Evolutionary conservation across 177 flowering plant genomes (phyloP), one percentile per base, ranked within the genome.

Genomic region (Tripterygium wilfordii): DNA sequence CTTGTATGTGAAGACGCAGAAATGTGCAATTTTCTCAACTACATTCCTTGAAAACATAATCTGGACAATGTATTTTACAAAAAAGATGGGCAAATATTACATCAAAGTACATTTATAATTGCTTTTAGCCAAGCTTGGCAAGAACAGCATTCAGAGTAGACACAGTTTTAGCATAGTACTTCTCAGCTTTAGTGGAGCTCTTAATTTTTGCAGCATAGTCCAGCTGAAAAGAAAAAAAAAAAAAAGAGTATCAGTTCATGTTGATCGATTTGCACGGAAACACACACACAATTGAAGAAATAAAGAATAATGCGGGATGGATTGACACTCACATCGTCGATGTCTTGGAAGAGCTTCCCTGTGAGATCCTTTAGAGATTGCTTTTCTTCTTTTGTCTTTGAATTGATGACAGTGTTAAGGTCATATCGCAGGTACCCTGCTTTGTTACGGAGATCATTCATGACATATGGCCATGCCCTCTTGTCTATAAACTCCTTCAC

Each of bases 391-490:
- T 77, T 85, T 41, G 96, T 64, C 72, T 78, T 83, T 5, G 88
- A 56, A 21, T 91, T 49, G 36, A 88, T 84, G 57, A 88, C 55
- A 13, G 94, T 88, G 66, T 92, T 85, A 67, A 92, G 96, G 51
- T 92, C 98, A 35, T 40, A 91, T 9, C 96, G 89, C 23, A 90
- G 96, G 41, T 88, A 88, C 17, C 14, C 38, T 0, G 96, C 90
- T 70, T 17, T 80, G 27, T 52, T 59, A 16, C 98, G 96, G 21
- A 92, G 95, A 53, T 88, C 96, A 15, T 68, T 84, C 60, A 68
- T 85, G 29, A 92, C 98, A 19, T 78, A 85, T 0, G 96, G 90
- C 96, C 98, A 88, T 2, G 83, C 84, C 69, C 84, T 92, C 80
- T 92, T 86, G 66, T 84, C 89, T 30, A 88, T 92, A 6, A 74